Percentiles rank a stretch among this genome's conserved stretches.
phyloP scores from a whole-genome alignment of 345 rosid genomes.

The Eucalyptus polybractea region DNA sequence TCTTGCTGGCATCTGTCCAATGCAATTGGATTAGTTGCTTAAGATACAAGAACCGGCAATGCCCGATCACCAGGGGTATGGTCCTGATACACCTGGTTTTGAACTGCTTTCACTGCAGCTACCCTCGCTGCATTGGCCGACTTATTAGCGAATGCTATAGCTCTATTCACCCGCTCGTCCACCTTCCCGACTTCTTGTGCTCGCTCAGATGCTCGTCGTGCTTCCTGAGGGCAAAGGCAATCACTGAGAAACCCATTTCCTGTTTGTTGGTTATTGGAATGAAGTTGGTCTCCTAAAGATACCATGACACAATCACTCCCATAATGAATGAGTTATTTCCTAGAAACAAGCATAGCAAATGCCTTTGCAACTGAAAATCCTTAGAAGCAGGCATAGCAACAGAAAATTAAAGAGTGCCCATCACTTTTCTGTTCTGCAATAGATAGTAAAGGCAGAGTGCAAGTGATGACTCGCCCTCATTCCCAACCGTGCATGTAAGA shows the following conservation, averaged over 20 bases:
- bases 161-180: constrained; percentile 63
- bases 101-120: constrained; percentile 69
- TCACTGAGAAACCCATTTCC: neutral
- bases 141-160: constrained; percentile 52
- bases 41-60: neutral
- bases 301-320: neutral
- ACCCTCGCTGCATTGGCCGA: constrained; percentile 89
- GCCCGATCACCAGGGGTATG: constrained; percentile 2
- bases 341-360: neutral
- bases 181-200: constrained; percentile 36
- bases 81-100: constrained; percentile 31
- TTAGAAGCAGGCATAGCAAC: neutral
- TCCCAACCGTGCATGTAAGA: neutral
- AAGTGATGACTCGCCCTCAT: neutral
- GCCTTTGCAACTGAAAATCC: neutral
- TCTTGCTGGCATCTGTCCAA: neutral
- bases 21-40: neutral
- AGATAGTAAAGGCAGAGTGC: neutral
- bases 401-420: neutral
- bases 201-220: constrained; percentile 47
- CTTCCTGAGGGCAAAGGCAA: constrained; percentile 37
- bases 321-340: neutral
- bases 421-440: neutral
- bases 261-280: neutral
- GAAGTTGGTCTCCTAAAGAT: neutral